Conservation (phyloP, 2,329 filamentous ascomycete genomes). For the Pseudocercospora pini-densiflorae region DNA sequence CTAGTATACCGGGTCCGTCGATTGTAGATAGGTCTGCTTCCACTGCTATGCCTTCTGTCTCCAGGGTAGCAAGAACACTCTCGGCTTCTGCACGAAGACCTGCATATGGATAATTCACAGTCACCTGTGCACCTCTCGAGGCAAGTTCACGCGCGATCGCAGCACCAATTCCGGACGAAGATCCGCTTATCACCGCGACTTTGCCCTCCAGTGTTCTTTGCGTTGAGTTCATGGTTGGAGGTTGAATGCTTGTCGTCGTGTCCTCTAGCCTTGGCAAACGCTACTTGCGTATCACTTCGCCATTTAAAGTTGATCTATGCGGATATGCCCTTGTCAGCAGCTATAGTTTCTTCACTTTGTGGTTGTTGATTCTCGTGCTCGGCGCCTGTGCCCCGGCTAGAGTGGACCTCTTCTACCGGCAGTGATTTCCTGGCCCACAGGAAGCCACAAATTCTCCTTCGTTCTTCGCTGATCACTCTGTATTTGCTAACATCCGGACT, state of each 20-base stretch:
- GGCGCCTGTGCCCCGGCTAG: neutral
- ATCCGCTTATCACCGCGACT: slow-evolving; percentile 52
- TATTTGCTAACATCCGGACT: too few species aligned
- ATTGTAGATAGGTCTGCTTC: slow-evolving; percentile 12
- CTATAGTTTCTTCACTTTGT: neutral
- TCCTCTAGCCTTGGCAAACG: neutral
- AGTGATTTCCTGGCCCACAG: neutral
- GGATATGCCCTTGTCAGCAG: too few species aligned
- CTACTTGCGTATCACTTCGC: neutral
- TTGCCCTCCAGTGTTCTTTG: slow-evolving; percentile 1
- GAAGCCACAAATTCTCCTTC: neutral
- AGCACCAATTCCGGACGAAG: slow-evolving; percentile 54
- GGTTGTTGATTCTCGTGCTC: neutral
- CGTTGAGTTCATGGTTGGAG: neutral
- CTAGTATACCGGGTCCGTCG: slow-evolving; percentile 4
- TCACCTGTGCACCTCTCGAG: slow-evolving; percentile 48
- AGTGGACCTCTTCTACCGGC: neutral
- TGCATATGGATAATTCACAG: neutral
- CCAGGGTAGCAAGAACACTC: neutral
- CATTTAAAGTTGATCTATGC: neutral
- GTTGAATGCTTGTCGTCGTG: neutral
- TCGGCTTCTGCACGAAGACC: neutral
- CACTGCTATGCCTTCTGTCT: neutral
- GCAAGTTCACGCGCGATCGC: slow-evolving; percentile 54
- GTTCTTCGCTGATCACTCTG: neutral